phyloP scores from a whole-genome alignment of 2,329 filamentous ascomycete genomes.

The Epichloe uncinata region DNA sequence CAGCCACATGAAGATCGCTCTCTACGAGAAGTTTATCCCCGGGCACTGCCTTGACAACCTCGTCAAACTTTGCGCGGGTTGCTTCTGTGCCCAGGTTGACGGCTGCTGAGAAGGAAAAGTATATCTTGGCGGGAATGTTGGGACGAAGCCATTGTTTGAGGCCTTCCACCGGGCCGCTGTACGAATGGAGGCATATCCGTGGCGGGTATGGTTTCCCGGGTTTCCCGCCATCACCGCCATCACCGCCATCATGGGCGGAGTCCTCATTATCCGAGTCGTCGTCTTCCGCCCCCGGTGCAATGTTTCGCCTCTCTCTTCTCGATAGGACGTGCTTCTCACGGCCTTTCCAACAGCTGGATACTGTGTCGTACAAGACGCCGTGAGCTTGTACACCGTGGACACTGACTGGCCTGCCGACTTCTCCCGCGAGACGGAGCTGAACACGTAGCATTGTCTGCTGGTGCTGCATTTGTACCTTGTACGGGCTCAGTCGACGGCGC shows the following conservation, averaged over 20 bases:
- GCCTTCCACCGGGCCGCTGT: slow-evolving; percentile 63
- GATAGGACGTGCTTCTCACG: slow-evolving; percentile 50
- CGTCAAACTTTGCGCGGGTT: slow-evolving; percentile 36
- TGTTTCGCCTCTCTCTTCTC: slow-evolving; percentile 40
- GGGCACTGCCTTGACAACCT: slow-evolving; percentile 59
- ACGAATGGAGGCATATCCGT: slow-evolving; percentile 86
- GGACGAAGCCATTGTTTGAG: slow-evolving; percentile 67
- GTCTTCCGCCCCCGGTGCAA: slow-evolving; percentile 34
- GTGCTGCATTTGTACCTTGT: slow-evolving; percentile 55
- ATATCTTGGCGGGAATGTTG: slow-evolving; percentile 61
- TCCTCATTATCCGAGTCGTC: slow-evolving; percentile 21
- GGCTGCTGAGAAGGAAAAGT: slow-evolving; percentile 74
- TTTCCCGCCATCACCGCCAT: too few relatives aligned
- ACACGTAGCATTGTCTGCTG: slow-evolving; percentile 52
- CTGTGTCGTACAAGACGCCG: slow-evolving; percentile 51
- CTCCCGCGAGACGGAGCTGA: slow-evolving; percentile 59
- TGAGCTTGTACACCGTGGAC: slow-evolving; percentile 68
- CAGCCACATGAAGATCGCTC: slow-evolving; percentile 79
- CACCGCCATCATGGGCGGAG: slow-evolving; percentile 12
- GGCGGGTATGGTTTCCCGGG: slow-evolving; percentile 62
- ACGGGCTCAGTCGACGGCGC: slow-evolving; percentile 51
- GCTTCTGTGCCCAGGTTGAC: slow-evolving; percentile 58
- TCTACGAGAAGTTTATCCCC: slow-evolving; percentile 72
- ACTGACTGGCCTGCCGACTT: slow-evolving; percentile 50
- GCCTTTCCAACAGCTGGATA: slow-evolving; percentile 56